Evolutionary conservation across 1,139 yeast genomes (phyloP).

Genomic region (Debaryomyces sp.): DNA sequence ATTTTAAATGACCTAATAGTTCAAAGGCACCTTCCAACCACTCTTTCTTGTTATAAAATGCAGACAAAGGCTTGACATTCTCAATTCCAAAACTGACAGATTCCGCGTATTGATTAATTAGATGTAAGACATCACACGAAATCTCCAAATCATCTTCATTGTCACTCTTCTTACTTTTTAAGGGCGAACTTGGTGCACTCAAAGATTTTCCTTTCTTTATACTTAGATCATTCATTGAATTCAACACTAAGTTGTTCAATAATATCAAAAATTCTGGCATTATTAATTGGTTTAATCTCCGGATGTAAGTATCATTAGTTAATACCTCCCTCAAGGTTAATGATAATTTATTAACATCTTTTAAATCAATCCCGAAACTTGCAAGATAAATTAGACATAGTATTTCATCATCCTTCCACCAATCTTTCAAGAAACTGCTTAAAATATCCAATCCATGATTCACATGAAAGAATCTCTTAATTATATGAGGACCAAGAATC

Average conservation of each 20-base stretch:
- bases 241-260: conserved; percentile 43
- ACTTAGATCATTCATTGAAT: conserved; percentile 36
- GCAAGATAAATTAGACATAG: conserved; percentile 38
- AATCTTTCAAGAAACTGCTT: conserved; percentile 43
- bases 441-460: conserved; percentile 59
- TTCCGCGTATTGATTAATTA: conserved; percentile 37
- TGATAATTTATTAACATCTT: conserved; percentile 6
- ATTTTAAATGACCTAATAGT: conserved; percentile 36
- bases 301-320: neutral
- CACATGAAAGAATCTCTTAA: conserved; percentile 50
- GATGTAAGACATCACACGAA: conserved; percentile 36
- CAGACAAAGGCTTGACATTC: conserved; percentile 21
- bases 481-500: conserved; percentile 49
- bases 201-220: conserved; percentile 39
- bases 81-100: conserved; percentile 35
- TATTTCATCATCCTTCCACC: conserved; percentile 50
- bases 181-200: conserved; percentile 41
- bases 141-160: conserved; percentile 24
- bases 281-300: conserved; percentile 23
- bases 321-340: conserved; percentile 7
- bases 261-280: conserved; percentile 45
- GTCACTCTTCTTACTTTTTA: conserved; percentile 6
- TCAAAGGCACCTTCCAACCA: conserved; percentile 47
- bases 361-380: conserved; percentile 40
- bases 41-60: conserved; percentile 30